These are phyloP conservation scores for Ustilago cynodontis DNA, from an alignment of 1,284 basidiomycete genomes.

Conservation along the genomic window DNA sequence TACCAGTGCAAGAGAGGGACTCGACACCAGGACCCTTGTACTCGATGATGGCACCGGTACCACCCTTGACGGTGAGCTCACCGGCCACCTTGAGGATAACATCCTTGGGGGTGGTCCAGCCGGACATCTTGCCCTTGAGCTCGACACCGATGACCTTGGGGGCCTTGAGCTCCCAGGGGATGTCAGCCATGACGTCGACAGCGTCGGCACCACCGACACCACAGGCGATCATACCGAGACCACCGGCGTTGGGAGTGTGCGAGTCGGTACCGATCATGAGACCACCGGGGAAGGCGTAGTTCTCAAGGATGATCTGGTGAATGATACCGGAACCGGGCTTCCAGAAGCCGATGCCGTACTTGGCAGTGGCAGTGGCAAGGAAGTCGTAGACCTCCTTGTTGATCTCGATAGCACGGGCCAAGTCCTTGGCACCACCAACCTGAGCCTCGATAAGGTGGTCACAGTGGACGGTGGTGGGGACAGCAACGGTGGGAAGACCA, in stretches of 20 bases:
- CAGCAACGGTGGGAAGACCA: constrained; percentile 84
- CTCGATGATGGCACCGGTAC: constrained; percentile 70
- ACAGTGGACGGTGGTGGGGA: constrained; percentile 92
- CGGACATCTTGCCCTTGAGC: constrained; percentile 91
- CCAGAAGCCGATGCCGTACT: constrained; percentile 99
- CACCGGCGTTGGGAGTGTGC: constrained; percentile 98
- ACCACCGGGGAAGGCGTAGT: constrained; percentile 98
- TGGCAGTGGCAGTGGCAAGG: constrained; percentile 95
- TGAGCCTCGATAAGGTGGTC: constrained; percentile 99
- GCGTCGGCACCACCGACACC: constrained; percentile 99
- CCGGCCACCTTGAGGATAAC: constrained; percentile 69
- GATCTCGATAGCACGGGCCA: constrained; percentile 89
- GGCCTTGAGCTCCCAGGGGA: constrained; percentile 99
- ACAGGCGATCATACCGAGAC: constrained; percentile 98
- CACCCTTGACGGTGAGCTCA: constrained; percentile 70
- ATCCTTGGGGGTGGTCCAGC: constrained; percentile 95
- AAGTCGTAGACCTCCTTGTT: constrained; percentile 99
- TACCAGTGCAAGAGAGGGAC: constrained; percentile 96
- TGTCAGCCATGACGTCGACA: constrained; percentile 96
- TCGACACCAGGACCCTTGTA: constrained; percentile 80
- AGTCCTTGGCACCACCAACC: constrained; percentile 90
- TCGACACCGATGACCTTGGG: constrained; percentile 99
- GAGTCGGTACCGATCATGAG: constrained; percentile 99
- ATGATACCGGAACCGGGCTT: constrained; percentile 93
- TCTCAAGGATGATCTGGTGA: constrained; percentile 83